Base-by-base conservation (phyloP, 257 asterid genomes). In the Schizonepeta tenuifolia region DNA sequence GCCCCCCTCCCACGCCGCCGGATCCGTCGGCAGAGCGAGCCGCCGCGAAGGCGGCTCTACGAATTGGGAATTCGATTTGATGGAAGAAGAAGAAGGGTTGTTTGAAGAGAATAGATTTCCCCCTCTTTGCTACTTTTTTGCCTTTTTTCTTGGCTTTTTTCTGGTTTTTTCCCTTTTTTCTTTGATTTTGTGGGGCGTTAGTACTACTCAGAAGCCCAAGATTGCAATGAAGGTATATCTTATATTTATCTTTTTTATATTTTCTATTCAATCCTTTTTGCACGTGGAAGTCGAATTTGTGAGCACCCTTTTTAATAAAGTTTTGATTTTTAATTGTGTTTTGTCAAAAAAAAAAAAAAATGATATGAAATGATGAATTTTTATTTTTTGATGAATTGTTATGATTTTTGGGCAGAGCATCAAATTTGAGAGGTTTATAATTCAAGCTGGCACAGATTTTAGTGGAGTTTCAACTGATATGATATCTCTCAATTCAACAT, bases 391-490 rank as follows among this genome's bases (percentile, higher is more conserved):
- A 51, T 18, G 57, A 20, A 51, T 51, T 8, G 26, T 35, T 64
- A 7, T 7, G 38, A 17, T 47, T 36, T 56, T 70, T 38, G 59
- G 12, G 14, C 89, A 88, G 96, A 86, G 84, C 57, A 82, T 88
- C 20, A 85, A 62, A 67, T 80, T 88, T 58, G 89, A 84, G 82
- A 86, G 86, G 49, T 82, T 87, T 35, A 70, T 41, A 69, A 80
- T 90, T 78, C 93, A 90, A 77, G 93, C 96, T 41, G 97, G 97
- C 20, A 79, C 91, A 0, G 96, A 90, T 72, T n/a, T 50, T 18
- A 77, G 83, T 1, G 92, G 93, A 43, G 97, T 90, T 15, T 79
- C 90, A 3, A 90, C 97, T 1, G 96, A 87, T 72, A 90, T 90
- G 97, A 85, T 90, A 17, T 81, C 97, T 4, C 55, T 78, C 67